These are phyloP conservation scores for Globisporangium okanoganense DNA, from an alignment of 352 stramenopile species.

Conservation along the genomic window DNA sequence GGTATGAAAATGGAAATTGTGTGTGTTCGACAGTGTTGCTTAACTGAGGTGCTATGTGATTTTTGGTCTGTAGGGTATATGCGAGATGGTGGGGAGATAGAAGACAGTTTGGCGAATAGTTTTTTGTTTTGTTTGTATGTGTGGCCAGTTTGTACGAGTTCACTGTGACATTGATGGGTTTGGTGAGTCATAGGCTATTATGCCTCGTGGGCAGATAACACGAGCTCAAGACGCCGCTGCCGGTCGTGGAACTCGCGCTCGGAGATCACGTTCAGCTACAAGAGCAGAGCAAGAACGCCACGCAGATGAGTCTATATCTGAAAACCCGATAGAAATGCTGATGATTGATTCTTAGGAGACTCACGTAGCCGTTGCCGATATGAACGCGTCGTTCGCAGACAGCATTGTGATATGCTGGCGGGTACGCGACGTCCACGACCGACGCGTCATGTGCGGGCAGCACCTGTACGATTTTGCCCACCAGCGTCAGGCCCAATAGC, in stretches of 20 bases:
- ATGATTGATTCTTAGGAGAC: slow-evolving; percentile 8
- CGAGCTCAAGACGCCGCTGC: neutral
- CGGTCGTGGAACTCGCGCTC: slow-evolving; percentile 4
- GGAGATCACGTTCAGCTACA: slow-evolving; percentile 9
- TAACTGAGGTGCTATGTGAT: too few species aligned
- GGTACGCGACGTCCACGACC: slow-evolving; percentile 44
- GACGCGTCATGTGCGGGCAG: slow-evolving; percentile 41
- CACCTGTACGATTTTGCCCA: slow-evolving; percentile 36
- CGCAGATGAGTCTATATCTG: neutral
- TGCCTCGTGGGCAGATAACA: too few species aligned
- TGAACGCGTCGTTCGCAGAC: slow-evolving; percentile 27
- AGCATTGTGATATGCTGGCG: slow-evolving; percentile 16
- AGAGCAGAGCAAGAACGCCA: neutral
- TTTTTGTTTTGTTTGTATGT: neutral
- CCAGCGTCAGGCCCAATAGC: slow-evolving; percentile 13
- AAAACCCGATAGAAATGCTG: neutral
- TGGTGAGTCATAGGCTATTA: too few species aligned
- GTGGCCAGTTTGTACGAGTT: too few species aligned
- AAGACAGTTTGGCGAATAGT: neutral
- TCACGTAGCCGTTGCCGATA: slow-evolving; percentile 52
- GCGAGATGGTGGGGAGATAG: too few species aligned
- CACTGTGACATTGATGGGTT: too few species aligned
- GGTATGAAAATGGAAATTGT: too few species aligned
- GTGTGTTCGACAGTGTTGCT: too few species aligned
- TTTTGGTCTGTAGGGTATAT: too few species aligned